A percentile compares a stretch with the other conserved stretches of the same genome.
These are phyloP conservation scores for Ulmus americana DNA, from an alignment of 331 rosid genomes.

Conservation along the genomic window DNA sequence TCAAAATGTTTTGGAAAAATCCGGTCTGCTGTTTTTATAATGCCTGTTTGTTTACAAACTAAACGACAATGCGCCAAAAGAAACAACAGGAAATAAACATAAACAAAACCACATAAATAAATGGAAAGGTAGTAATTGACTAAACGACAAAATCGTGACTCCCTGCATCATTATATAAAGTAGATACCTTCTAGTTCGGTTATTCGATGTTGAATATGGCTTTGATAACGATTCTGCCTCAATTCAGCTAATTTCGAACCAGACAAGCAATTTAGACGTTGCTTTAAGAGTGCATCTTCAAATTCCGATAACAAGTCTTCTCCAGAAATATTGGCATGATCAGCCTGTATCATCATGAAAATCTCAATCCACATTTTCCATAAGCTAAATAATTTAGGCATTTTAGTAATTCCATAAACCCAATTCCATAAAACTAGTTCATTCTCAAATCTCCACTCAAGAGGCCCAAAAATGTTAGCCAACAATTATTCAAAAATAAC, in stretches of 20 bases:
- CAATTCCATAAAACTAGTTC: background rate
- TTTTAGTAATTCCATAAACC: background rate
- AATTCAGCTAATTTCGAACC: constrained; percentile 48
- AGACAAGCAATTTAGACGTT: constrained; percentile 40
- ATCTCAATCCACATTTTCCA: constrained; percentile 12
- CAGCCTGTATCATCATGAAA: constrained; percentile 44
- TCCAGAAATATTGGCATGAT: constrained; percentile 28
- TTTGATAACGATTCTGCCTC: constrained; percentile 48
- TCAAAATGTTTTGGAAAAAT: no score
- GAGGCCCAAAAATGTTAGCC: background rate
- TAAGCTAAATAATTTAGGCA: background rate
- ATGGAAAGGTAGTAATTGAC: no score
- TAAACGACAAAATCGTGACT: no score
- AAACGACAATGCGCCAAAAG: no score
- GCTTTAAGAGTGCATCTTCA: constrained; percentile 57
- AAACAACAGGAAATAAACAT: no score
- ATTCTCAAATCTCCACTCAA: background rate
- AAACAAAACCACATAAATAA: no score
- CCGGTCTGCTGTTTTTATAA: no score
- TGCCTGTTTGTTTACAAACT: no score
- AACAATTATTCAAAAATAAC: background rate
- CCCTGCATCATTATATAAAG: background rate
- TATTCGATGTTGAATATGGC: constrained; percentile 59
- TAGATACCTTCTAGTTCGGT: constrained; percentile 71
- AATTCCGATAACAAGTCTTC: constrained; percentile 53